These are phyloP conservation scores for Krasilnikovozyma curviuscula DNA, from an alignment of 768 basidiomycete genomes.

Conservation along the genomic window DNA sequence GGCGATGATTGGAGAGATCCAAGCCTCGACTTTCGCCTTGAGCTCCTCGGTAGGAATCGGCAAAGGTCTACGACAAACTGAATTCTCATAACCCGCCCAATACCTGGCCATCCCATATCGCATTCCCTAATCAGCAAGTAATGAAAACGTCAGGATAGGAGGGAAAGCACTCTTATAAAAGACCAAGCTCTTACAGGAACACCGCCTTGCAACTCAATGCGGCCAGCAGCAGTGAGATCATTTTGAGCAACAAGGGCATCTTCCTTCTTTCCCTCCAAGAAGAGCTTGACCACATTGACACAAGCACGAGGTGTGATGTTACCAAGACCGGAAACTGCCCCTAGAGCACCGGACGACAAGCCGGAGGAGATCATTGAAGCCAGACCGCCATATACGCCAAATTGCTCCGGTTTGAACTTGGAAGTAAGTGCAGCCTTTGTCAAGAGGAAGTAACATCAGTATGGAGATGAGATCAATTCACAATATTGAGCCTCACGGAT, in stretches of 20 bases:
- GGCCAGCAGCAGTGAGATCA: neutral
- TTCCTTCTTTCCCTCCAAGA: neutral
- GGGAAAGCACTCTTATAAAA: too few relatives aligned
- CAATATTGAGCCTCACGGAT: neutral
- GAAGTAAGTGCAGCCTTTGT: neutral
- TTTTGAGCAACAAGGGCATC: neutral
- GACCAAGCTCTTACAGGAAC: too few relatives aligned
- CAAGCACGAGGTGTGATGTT: neutral
- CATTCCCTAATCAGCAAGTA: too few relatives aligned
- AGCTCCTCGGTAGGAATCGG: too few relatives aligned
- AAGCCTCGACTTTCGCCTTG: too few relatives aligned
- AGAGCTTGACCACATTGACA: constrained; percentile 2
- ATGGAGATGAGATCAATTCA: too few relatives aligned
- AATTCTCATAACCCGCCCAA: too few relatives aligned
- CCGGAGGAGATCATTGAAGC: constrained; percentile 13
- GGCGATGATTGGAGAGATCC: too few relatives aligned
- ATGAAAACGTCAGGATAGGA: too few relatives aligned
- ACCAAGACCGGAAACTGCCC: constrained; percentile 1
- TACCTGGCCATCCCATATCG: too few relatives aligned
- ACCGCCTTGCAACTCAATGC: constrained; percentile 1
- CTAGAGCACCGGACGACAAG: constrained; percentile 2
- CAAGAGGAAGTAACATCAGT: neutral
- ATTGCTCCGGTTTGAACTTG: neutral
- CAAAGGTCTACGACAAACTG: too few relatives aligned
- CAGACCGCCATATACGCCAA: constrained; percentile 11